A percentile compares a stretch with the other conserved stretches of the same genome.
These are phyloP conservation scores for Exophiala dermatitidis DNA, from an alignment of 2,329 filamentous ascomycete genomes.

Conservation along the genomic window DNA sequence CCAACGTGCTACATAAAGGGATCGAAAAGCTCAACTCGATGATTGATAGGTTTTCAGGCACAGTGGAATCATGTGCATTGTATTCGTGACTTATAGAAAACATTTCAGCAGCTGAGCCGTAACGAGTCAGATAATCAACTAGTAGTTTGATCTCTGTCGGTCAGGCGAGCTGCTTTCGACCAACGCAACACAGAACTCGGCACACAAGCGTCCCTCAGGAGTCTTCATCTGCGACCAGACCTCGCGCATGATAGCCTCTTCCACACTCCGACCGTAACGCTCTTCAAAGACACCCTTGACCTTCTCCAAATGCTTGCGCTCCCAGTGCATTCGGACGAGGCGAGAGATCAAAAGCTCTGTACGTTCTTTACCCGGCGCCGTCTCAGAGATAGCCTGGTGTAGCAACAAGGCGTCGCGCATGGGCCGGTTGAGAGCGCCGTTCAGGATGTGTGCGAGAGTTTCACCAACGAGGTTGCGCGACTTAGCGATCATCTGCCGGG, in stretches of 20 bases:
- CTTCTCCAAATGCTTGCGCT: slow-evolving; percentile 68
- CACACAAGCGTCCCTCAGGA: slow-evolving; percentile 22
- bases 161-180: slow-evolving; percentile 10
- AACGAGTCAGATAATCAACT: too few relatives aligned
- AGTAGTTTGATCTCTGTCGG: neutral
- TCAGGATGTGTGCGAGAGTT: slow-evolving; percentile 87
- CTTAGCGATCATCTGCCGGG: slow-evolving; percentile 76
- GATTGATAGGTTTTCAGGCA: too few relatives aligned
- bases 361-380: slow-evolving; percentile 63
- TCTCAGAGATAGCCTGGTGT: slow-evolving; percentile 77
- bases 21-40: too few relatives aligned
- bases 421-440: slow-evolving; percentile 91
- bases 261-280: slow-evolving; percentile 66
- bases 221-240: slow-evolving; percentile 50
- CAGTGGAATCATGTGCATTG: too few relatives aligned
- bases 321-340: slow-evolving; percentile 88
- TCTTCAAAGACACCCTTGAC: slow-evolving; percentile 74
- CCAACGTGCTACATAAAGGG: too few relatives aligned
- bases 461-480: slow-evolving; percentile 91
- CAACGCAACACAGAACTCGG: slow-evolving; percentile 24
- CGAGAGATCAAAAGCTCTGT: slow-evolving; percentile 82
- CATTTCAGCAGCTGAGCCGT: too few relatives aligned
- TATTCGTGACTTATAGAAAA: too few relatives aligned
- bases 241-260: slow-evolving; percentile 70
- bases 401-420: slow-evolving; percentile 86